Conservation (phyloP, 106 monocot species). For the Apostasia ramifera region DNA sequence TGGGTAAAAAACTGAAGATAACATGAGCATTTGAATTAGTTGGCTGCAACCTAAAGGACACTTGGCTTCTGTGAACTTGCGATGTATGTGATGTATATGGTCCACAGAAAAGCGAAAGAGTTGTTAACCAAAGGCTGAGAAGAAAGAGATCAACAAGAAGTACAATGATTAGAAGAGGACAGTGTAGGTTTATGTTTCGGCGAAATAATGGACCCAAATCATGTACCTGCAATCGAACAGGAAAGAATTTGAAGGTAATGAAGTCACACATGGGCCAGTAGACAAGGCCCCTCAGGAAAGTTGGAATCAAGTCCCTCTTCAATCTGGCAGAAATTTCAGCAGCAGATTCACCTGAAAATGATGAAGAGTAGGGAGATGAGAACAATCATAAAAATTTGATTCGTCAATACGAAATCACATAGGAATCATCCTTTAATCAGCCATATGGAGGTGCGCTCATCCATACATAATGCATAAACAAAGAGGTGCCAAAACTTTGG, state of each 20-base stretch:
- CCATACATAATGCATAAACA: too few relatives aligned
- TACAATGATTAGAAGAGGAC: too few relatives aligned
- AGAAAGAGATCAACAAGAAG: background rate
- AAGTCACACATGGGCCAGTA: slow-evolving; percentile 98
- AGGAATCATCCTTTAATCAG: too few relatives aligned
- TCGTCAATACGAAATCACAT: too few relatives aligned
- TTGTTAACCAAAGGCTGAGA: slow-evolving; percentile 88
- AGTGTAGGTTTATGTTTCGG: too few relatives aligned
- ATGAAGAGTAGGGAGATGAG: too few relatives aligned
- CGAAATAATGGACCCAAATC: too few relatives aligned
- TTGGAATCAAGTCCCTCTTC: slow-evolving; percentile 88
- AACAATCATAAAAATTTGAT: too few relatives aligned
- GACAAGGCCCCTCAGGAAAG: slow-evolving; percentile 55
- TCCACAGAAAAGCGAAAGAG: slow-evolving; percentile 89
- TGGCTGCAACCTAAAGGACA: slow-evolving; percentile 8
- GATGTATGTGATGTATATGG: slow-evolving; percentile 91
- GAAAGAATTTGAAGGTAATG: slow-evolving; percentile 83
- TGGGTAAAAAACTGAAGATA: too few relatives aligned
- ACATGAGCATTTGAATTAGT: background rate
- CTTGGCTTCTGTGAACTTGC: slow-evolving; percentile 65
- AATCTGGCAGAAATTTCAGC: slow-evolving; percentile 72
- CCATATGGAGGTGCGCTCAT: too few relatives aligned
- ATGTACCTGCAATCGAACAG: slow-evolving; percentile 83
- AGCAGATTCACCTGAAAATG: slow-evolving; percentile 52
- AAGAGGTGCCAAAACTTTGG: too few relatives aligned